Evolutionary conservation across 140 eudicot genomes (phyloP).

Genomic region (Senecio squalidus): DNA sequence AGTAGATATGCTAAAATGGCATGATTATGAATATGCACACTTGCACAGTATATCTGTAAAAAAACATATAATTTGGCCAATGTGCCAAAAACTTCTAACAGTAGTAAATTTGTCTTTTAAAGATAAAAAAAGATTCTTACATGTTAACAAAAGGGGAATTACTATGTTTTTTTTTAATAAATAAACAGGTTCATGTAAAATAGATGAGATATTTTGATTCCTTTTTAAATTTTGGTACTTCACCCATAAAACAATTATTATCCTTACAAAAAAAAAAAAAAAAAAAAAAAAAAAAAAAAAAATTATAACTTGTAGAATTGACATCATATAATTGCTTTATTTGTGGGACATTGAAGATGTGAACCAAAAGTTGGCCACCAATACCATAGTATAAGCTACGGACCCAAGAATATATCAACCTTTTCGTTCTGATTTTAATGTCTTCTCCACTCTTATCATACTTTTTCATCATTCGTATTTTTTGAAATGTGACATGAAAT

Average conservation of each 20-base stretch:
- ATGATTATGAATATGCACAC: too few relatives aligned
- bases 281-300: not conserved
- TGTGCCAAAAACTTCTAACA: too few relatives aligned
- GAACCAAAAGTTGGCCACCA: conserved; percentile 32
- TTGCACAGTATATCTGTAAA: too few relatives aligned
- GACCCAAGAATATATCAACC: conserved; percentile 21
- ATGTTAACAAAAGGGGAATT: not conserved
- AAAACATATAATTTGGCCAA: too few relatives aligned
- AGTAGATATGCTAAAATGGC: too few relatives aligned
- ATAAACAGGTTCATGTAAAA: not conserved
- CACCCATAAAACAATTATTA: conserved; percentile 3
- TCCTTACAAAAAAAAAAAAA: not conserved
- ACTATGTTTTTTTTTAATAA: not conserved
- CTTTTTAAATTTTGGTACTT: not conserved
- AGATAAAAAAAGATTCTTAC: too few relatives aligned
- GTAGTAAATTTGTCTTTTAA: too few relatives aligned
- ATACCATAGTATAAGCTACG: conserved; percentile 15
- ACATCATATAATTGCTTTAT: conserved; percentile 22
- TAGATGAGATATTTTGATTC: not conserved
- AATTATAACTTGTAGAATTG: not conserved
- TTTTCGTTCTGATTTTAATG: not conserved
- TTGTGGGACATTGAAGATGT: conserved; percentile 28
- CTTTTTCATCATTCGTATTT: not conserved
- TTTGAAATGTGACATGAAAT: not conserved
- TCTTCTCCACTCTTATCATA: conserved; percentile 3